Evolutionary conservation across 371 early-diverging fungal genomes (phyloP).

Genomic region (Fennellomyces sp.): DNA sequence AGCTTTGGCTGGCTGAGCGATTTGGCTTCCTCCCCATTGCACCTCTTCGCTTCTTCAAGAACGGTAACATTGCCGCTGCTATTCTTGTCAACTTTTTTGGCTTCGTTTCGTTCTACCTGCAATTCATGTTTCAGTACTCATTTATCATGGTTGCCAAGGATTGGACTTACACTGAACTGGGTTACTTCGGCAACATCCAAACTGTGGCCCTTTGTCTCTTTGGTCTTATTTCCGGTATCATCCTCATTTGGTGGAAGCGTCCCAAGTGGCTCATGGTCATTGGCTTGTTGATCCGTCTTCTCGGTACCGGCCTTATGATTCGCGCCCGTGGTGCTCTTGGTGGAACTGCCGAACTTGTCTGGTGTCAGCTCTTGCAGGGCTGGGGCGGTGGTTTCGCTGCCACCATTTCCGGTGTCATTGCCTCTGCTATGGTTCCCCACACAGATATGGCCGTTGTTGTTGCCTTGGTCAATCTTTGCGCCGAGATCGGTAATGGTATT

Average conservation of each 20-base stretch:
- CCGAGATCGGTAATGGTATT: constrained; percentile 39
- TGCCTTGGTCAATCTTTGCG: constrained; percentile 40
- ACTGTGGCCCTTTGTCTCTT: constrained; percentile 13
- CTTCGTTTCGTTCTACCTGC: constrained; percentile 22
- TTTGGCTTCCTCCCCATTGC: constrained; percentile 17
- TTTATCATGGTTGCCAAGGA: constrained; percentile 20
- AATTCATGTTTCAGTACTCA: constrained; percentile 20
- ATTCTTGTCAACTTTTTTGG: constrained; percentile 20
- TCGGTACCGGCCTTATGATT: constrained; percentile 53
- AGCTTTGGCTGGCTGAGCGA: constrained; percentile 9
- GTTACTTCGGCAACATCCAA: constrained; percentile 15
- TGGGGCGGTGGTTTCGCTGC: constrained; percentile 46
- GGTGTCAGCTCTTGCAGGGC: constrained; percentile 47
- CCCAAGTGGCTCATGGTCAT: constrained; percentile 16
- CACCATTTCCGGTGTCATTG: constrained; percentile 24
- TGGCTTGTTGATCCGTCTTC: constrained; percentile 35
- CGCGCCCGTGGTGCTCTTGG: constrained; percentile 41
- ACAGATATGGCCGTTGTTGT: constrained; percentile 43
- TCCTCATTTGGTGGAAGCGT: constrained; percentile 14
- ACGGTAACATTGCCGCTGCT: constrained; percentile 17
- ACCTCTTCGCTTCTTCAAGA: constrained; percentile 22
- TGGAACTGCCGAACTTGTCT: constrained; percentile 40
- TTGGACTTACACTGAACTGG: constrained; percentile 10
- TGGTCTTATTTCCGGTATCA: constrained; percentile 17
- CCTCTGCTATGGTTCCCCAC: constrained; percentile 26